Evolutionary conservation across 2,329 filamentous ascomycete species (phyloP), one percentile per base, ranked within the genome.

Genomic region (Lasiodiplodia theobromae): DNA sequence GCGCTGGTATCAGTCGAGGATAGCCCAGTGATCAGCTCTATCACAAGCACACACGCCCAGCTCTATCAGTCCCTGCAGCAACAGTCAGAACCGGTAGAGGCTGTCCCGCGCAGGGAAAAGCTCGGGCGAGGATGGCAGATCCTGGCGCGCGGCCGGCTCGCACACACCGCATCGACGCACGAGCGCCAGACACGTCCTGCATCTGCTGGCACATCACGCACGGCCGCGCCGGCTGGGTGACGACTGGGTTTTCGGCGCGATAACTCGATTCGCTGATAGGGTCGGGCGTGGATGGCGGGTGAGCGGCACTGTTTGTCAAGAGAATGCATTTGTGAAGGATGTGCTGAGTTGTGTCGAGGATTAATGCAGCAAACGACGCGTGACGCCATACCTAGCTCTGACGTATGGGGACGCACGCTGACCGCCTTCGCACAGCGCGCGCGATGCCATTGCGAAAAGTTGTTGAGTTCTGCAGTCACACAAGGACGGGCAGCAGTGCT

Each of bases 121-220:
- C 44, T 52, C 60, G 60, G 28, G 57, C 28, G 38, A 47, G 56
- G n/a, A 23, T 40, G 37, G 57, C 57, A 14, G 38, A 49, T 62
- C 57, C 38, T 62, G 38, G 44, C 47, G 60, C 23, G 58, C 58
- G 58, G 40, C 54, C 54, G 54, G 54, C 54, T 49, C 60, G 60
- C 60, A 64, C 65, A 67, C 65, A 67, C 65, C 54, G 65, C 65
- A 67, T 52, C 54, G 44, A 58, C 65, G 65, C 65, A 67, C 65
- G 65, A 67, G 65, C 65, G 65, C 54, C 23, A 44, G 25, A 64
- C 60, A 64, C 60, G 60, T 64, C 37, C 60, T 64, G 60, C 60
- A 64, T 52, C 60, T 52, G 60, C 60, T 64, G 60, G 60, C 60
- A 64, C 60, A 64, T 64, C 60, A 64, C 65, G 53, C 53, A 57